Base-by-base conservation (phyloP, 306 rosid species). In the Bauhinia variegata region DNA sequence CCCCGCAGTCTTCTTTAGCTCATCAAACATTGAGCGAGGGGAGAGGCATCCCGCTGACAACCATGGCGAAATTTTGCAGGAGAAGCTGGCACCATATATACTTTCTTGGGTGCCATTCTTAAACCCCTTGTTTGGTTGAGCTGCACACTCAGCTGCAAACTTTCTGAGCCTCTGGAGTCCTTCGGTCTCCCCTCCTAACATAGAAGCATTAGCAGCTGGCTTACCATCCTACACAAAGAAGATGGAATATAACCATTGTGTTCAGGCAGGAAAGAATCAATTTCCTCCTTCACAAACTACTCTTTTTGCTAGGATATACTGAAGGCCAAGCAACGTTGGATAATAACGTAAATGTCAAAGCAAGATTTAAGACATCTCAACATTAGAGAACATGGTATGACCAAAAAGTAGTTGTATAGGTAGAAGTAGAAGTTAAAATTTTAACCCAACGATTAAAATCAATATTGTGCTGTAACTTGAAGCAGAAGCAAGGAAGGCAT, bases 31-130 rank as follows among this genome's bases (percentile, higher is more conserved):
- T 8, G 82, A 56, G 39, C 99, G 92, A 43, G 99, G 97, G 37
- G 99, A 95, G 62, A 95, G 82, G 72, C 99, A 95, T 52, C 99
- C 99, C 97, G 82, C 83, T 51, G 97, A 81, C 73, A 95, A 71
- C 99, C 99, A 95, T 15, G 99, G 97, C 62, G 99, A 95, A 67
- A 95, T 86, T 79, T 95, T 95, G 95, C 96, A 85, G 1, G 97
- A 95, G 72, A 95, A 90, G 71, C 86, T 95, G 64, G 99, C 99
- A 63, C 97, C 97, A 62, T 83, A 86, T 61, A 95, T 83, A 80
- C 91, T 85, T 46, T 78, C 70, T 44, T 67, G 91, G 47, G 72
- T 71, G 11, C 96, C 95, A 54, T 80, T 80, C 60, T 79, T 88
- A 60, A 64, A 44, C 18, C 82, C 82, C 67, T 88, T 93, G 47